Evolutionary conservation across 2,329 filamentous ascomycete species (phyloP).

Genomic region (Diaporthe capsici): DNA sequence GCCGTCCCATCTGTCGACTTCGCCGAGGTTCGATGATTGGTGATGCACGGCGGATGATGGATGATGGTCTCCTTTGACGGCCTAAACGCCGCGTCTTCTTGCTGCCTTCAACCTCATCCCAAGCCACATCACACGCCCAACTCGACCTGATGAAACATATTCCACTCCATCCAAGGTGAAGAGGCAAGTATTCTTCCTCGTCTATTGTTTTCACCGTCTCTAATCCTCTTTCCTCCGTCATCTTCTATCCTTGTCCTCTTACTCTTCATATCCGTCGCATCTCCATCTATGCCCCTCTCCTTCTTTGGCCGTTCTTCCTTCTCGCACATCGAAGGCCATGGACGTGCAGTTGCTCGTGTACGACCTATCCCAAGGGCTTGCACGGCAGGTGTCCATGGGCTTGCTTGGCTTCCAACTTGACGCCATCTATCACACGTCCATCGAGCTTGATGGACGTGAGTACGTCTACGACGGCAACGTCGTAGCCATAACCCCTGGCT

Average conservation of each 20-base stretch:
- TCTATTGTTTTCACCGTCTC: neutral
- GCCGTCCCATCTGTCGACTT: constrained; percentile 27
- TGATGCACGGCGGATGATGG: neutral
- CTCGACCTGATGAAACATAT: neutral
- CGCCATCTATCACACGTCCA: constrained; percentile 94
- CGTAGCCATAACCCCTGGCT: constrained; percentile 83
- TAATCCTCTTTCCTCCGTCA: neutral
- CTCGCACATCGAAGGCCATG: constrained; percentile 61
- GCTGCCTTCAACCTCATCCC: constrained; percentile 33
- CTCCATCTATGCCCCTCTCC: neutral
- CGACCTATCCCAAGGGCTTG: constrained; percentile 77
- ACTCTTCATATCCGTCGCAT: neutral
- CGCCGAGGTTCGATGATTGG: constrained; percentile 39
- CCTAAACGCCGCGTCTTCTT: constrained; percentile 35
- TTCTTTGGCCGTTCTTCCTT: neutral
- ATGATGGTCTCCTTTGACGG: constrained; percentile 33
- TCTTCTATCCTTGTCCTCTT: neutral
- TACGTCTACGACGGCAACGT: constrained; percentile 93
- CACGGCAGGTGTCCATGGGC: constrained; percentile 67
- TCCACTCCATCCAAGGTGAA: constrained; percentile 2
- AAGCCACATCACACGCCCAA: neutral
- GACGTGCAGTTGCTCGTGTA: constrained; percentile 85
- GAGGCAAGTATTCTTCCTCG: constrained; percentile 30
- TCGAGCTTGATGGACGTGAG: constrained; percentile 87
- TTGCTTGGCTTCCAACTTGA: constrained; percentile 77